Evolutionary conservation across 2,329 filamentous ascomycete species (phyloP).

Genomic region (Claviceps digitariae): DNA sequence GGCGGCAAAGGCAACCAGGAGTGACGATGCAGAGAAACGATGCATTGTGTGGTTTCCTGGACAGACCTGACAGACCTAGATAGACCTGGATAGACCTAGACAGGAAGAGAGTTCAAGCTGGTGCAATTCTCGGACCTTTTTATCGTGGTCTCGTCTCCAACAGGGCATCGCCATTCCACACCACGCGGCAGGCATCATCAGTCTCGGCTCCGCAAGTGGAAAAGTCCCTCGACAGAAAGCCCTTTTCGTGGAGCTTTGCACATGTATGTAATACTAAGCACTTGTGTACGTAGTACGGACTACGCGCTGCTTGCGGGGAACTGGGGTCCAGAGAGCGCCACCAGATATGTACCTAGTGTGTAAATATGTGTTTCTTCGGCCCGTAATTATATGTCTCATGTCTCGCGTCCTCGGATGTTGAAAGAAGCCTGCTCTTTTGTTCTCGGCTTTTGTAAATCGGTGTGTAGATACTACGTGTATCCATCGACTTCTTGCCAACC

Average conservation of each 20-base stretch:
- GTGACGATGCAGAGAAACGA: slow-evolving; percentile 14
- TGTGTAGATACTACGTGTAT: background rate
- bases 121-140: background rate
- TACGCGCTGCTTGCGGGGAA: background rate
- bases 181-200: background rate
- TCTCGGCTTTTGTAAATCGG: no score
- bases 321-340: background rate
- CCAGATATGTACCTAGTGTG: no score
- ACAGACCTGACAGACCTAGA: background rate
- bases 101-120: background rate
- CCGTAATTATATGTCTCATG: background rate
- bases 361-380: no score
- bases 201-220: background rate
- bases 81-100: no score
- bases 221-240: background rate
- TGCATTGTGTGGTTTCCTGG: slow-evolving; percentile 14
- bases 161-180: no score
- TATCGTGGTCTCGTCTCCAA: background rate
- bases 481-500: background rate
- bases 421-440: no score
- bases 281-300: background rate
- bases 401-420: background rate
- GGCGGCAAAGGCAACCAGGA: slow-evolving; percentile 19
- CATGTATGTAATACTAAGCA: no score
- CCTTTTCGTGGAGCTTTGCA: background rate